Evolutionary conservation across 805 yeast species (phyloP), one percentile per base, ranked within the genome.

Genomic region (Saccharomyces jurei): DNA sequence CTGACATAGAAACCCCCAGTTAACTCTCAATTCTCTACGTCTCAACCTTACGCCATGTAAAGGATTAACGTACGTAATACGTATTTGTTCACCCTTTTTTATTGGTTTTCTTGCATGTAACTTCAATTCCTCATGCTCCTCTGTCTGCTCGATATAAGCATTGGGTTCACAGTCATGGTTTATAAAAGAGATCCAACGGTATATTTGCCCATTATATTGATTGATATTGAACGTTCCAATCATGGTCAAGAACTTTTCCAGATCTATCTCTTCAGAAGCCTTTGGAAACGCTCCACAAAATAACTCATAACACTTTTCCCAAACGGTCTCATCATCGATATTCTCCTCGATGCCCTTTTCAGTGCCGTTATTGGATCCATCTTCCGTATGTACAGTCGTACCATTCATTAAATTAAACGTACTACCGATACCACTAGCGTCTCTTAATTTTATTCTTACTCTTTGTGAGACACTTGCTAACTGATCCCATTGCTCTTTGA

Each of bases 151-250:
- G 30, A 80, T 83, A 36, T 77, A 74, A 2, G 83, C 83, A 62
- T 84, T 87, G 2, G 94, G 91, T 46, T 77, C 81, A 71, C 96
- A 89, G 61, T 75, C 77, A 65, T 89, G 96, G 63, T 88, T 88
- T 62, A 88, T 71, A 63, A 86, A 87, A 0, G 94, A 81, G 57
- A 85, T 86, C 8, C 77, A 64, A 56, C 81, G 74, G 65, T 75
- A 88, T 17, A 87, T 63, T 50, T 82, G 79, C 2, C 86, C 82
- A 52, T 83, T 84, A 51, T 84, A 72, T 62, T 87, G 86, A 69
- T 88, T 88, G 61, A 88, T 79, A 68, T 87, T 86, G 64, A 82
- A 86, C 56, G 83, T 79, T 1, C 96, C 96, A 61, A 88, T 69
- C 69, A 81, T 81, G 54, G 68, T 71, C 66, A 86, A 67, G 63